Percentiles rank a stretch among this genome's conserved stretches.
These are phyloP conservation scores for Cadophora gregata DNA, from an alignment of 2,329 filamentous ascomycete genomes.

Conservation along the genomic window DNA sequence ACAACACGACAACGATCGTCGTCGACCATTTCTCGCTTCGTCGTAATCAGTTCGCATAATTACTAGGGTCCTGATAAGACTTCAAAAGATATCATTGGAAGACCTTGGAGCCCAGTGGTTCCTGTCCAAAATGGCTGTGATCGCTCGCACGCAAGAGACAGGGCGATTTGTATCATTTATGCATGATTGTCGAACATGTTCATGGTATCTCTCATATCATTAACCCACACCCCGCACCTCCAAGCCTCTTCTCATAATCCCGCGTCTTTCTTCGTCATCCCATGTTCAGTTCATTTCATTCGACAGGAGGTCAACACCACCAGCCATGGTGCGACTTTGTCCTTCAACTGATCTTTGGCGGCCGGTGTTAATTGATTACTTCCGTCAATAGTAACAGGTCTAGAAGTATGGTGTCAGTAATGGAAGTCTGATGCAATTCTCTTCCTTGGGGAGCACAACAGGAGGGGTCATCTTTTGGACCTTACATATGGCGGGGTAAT, in stretches of 20 bases:
- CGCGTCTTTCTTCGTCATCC: neutral
- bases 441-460: neutral
- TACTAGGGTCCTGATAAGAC: conserved; percentile 10
- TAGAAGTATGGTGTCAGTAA: conserved; percentile 25
- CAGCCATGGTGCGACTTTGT: neutral
- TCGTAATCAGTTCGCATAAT: neutral
- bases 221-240: neutral
- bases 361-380: conserved; percentile 16
- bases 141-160: conserved; percentile 25
- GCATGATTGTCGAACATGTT: conserved; percentile 4
- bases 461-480: neutral
- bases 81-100: conserved; percentile 7
- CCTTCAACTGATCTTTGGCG: neutral
- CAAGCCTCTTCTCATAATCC: neutral
- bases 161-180: conserved; percentile 23
- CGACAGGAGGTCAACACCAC: neutral
- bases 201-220: neutral
- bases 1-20: neutral
- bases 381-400: conserved; percentile 7
- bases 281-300: neutral
- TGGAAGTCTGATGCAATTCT: conserved; percentile 24
- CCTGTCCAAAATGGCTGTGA: neutral
- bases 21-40: neutral
- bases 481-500: conserved; percentile 6
- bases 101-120: neutral